Evolutionary conservation across 108 stramenopile genomes (phyloP), one percentile per base, ranked within the genome.

Genomic region (Nitzschia sp.): DNA sequence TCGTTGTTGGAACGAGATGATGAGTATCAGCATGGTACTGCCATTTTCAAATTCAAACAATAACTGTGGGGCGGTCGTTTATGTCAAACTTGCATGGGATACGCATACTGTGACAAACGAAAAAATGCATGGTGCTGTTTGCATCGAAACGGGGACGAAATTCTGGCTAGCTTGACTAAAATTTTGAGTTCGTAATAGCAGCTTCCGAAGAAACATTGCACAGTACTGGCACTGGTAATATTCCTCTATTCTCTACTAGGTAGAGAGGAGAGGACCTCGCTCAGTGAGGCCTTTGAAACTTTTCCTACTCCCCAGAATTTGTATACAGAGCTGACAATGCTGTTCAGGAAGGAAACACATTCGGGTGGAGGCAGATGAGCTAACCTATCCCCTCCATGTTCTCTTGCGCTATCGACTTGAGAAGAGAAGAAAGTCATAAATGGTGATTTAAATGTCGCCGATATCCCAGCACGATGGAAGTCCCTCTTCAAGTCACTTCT

Each of bases 361-460:
- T 63, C 66, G 95, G 5, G 92, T 96, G 19, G 92, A 96, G 29
- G 91, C 95, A 3, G 95, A 96, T 69, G 95, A 96, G 70, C 57
- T 96, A 45, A 86, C 85, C 13, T 96, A 96, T 63, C 92, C 94
- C 1, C 69, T 96, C 3, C 94, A 96, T 75, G 88, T 96, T 1
- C 91, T 93, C 45, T 78, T 92, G 35, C 79, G 95, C 5, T 93
- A 90, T 63, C 73, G 75, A 17, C 71, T 96, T 22, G 95, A 96
- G 64, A 71, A 86, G 19, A 85, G 79, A 71, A 86, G 19, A 85
- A 81, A 25, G 75, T 96, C 9, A 66, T 92, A 31, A 64, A 75
- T 30, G 92, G 91, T 1, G 50, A 73, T 15, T 61, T 93, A 13
- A 62, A 66, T 6, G 87, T 92, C 11, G 64, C 58, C 1, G 85